These are phyloP conservation scores for Clonostachys byssicola DNA, from an alignment of 2,329 filamentous ascomycete species.

Conservation along the genomic window DNA sequence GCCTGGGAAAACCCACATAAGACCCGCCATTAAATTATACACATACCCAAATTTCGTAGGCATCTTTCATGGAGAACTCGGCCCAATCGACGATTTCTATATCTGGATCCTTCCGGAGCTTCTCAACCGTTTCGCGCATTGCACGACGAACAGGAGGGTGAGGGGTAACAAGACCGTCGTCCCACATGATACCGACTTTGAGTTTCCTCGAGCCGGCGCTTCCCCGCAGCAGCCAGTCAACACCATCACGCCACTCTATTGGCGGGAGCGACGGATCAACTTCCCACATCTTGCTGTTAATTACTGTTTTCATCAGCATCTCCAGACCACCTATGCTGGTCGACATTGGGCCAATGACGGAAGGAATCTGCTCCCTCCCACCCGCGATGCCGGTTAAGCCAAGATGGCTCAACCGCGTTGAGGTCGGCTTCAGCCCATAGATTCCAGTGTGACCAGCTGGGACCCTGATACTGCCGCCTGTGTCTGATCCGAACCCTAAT, in stretches of 20 bases:
- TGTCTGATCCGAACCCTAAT: conserved; percentile 35
- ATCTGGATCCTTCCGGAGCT: not conserved
- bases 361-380: conserved; percentile 1
- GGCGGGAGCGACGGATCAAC: conserved; percentile 52
- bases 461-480: conserved; percentile 37
- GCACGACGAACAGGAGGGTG: not conserved
- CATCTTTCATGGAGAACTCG: not conserved
- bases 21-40: not conserved
- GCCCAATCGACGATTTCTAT: not conserved
- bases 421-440: conserved; percentile 30
- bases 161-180: conserved; percentile 53
- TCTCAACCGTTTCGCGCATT: no score
- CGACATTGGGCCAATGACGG: not conserved
- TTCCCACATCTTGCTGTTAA: conserved; percentile 50
- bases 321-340: conserved; percentile 21
- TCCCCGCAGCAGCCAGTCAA: conserved; percentile 14
- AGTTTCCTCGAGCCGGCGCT: conserved; percentile 25
- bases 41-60: not conserved
- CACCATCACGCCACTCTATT: conserved; percentile 44
- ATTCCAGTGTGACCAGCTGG: conserved; percentile 36
- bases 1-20: no score
- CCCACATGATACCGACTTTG: conserved; percentile 58
- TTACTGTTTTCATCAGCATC: conserved; percentile 46
- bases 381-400: not conserved
- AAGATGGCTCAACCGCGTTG: not conserved